These are phyloP conservation scores for Malus hybrid DNA, from an alignment of 331 rosid genomes.

Conservation along the genomic window DNA sequence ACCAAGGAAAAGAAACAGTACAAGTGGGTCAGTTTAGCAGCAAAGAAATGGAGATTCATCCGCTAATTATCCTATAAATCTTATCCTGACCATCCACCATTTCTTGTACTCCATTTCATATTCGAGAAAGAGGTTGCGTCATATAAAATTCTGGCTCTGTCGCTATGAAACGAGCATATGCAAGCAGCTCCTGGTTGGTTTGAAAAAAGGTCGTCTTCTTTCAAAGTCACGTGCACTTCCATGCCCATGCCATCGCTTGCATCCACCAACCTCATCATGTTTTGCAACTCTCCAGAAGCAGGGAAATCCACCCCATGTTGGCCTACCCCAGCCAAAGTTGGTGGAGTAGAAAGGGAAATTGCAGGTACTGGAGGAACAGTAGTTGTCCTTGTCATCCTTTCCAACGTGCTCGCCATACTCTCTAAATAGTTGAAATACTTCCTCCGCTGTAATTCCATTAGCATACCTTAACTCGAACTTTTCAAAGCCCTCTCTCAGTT, in stretches of 20 bases:
- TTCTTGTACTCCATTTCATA: too few species aligned
- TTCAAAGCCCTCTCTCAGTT: conserved; percentile 7
- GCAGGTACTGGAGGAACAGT: conserved; percentile 21
- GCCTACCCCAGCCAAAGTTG: conserved; percentile 28
- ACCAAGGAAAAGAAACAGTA: too few species aligned
- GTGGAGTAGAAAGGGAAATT: conserved; percentile 10
- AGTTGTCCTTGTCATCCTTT: neutral
- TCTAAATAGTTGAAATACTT: too few species aligned
- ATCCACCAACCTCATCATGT: conserved; percentile 7
- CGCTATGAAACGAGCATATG: neutral
- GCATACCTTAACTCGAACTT: neutral
- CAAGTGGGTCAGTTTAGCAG: too few species aligned
- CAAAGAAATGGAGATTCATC: too few species aligned
- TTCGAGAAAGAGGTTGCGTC: fast-evolving
- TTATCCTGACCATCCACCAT: too few species aligned
- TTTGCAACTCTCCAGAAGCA: neutral
- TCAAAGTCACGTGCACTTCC: conserved; percentile 10
- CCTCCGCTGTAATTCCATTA: too few species aligned
- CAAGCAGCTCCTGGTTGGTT: neutral
- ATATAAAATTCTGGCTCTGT: too few species aligned
- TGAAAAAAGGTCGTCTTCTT: neutral
- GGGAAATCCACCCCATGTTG: conserved; percentile 5
- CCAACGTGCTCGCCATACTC: neutral
- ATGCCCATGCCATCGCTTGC: conserved; percentile 12
- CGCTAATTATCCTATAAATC: too few species aligned